These are phyloP conservation scores for Gossypium aridum DNA, from an alignment of 441 rosid species.

Conservation along the genomic window DNA sequence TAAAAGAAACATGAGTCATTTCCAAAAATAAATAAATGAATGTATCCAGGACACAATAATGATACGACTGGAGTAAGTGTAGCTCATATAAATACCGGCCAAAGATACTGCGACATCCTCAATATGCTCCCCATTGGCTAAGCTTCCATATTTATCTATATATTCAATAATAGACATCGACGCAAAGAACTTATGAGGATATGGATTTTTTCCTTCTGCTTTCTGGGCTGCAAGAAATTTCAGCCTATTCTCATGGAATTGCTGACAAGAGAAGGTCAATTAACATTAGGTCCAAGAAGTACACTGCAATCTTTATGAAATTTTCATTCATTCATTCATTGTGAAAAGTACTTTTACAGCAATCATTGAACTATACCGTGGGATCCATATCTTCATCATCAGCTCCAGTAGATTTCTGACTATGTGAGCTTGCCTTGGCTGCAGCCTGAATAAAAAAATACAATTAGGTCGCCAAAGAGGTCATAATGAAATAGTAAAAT, in stretches of 20 bases:
- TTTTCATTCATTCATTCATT: neutral
- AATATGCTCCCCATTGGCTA: conserved; percentile 55
- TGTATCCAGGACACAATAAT: neutral
- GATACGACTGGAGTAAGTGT: neutral
- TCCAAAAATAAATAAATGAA: neutral
- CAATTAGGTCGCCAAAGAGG: neutral
- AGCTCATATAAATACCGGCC: conserved; percentile 36
- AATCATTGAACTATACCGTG: conserved; percentile 33
- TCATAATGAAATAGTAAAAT: neutral
- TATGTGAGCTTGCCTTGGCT: conserved; percentile 33
- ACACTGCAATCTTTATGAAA: neutral
- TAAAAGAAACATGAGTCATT: neutral
- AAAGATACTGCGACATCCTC: conserved; percentile 47
- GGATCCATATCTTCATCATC: conserved; percentile 86
- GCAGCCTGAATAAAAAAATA: conserved; percentile 31
- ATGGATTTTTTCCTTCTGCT: conserved; percentile 55
- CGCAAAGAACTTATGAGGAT: conserved; percentile 62
- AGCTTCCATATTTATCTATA: conserved; percentile 39
- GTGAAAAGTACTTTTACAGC: neutral
- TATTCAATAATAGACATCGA: conserved; percentile 44
- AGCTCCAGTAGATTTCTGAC: conserved; percentile 38
- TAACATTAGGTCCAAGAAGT: neutral
- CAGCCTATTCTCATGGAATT: conserved; percentile 64
- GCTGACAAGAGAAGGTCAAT: conserved; percentile 33
- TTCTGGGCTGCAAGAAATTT: conserved; percentile 53